Conservation (phyloP, 192 early-diverging fungal genomes). For the Podila epigama region DNA sequence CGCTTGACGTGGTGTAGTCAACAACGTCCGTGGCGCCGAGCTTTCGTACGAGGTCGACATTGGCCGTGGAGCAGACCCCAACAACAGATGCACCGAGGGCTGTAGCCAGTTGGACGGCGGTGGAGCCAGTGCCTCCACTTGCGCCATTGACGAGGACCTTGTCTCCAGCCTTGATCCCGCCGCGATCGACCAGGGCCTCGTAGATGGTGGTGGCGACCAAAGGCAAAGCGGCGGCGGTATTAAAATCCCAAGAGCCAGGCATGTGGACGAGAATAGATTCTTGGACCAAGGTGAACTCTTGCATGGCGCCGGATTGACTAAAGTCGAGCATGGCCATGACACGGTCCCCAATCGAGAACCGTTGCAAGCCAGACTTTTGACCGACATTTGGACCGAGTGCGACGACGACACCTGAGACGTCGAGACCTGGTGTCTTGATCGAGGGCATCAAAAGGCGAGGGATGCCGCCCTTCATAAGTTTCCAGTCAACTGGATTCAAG, state of each 20-base stretch:
- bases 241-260: slow-evolving; percentile 19
- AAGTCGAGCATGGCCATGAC: slow-evolving; percentile 35
- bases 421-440: slow-evolving; percentile 27
- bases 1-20: slow-evolving; percentile 56
- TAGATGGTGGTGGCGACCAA: slow-evolving; percentile 31
- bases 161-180: slow-evolving; percentile 23
- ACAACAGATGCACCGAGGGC: slow-evolving; percentile 57
- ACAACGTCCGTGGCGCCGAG: slow-evolving; percentile 60
- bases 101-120: slow-evolving; percentile 58
- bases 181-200: slow-evolving; percentile 14
- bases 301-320: slow-evolving; percentile 12
- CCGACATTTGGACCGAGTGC: slow-evolving; percentile 27
- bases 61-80: slow-evolving; percentile 56
- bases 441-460: slow-evolving; percentile 9
- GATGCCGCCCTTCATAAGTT: slow-evolving; percentile 32
- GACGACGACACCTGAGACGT: slow-evolving; percentile 35
- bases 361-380: not conserved
- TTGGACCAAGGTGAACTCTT: slow-evolving; percentile 19
- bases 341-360: slow-evolving; percentile 38
- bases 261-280: slow-evolving; percentile 14
- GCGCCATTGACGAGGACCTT: slow-evolving; percentile 60
- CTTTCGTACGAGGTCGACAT: slow-evolving; percentile 47
- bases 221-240: slow-evolving; percentile 37
- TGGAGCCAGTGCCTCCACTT: slow-evolving; percentile 53
- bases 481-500: slow-evolving; percentile 51